Base-by-base conservation (phyloP, 768 basidiomycete species). In the Rhizopogon rudus region DNA sequence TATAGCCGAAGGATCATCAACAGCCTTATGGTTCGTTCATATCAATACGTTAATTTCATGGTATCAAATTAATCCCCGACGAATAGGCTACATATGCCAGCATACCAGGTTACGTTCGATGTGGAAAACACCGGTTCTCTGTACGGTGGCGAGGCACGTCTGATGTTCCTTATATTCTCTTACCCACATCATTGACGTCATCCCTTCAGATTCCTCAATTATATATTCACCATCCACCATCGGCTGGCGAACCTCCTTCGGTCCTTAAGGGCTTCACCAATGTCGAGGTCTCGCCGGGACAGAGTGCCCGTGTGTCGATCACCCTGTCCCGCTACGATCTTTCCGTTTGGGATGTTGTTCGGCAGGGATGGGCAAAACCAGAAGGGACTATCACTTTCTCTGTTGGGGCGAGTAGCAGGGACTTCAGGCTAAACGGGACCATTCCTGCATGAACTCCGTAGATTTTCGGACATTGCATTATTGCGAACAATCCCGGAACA, bases 331-430 rank as follows among this genome's bases (percentile, higher is more conserved):
- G 86, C 37, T 84, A 88, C 61, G 85, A 88, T 59, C 61, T 90
- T 61, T 86, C 83, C 20, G 77, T 89, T 53, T 93, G 90, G 92
- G 88, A 93, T 67, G 80, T 79, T 1, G 78, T 69, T 9, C 73
- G 75, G 25, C 91, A 93, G 67, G 83, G 86, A 3, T 93, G 92
- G 91, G 73, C 74, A 57, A 81, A 79, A 59, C 90, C 91, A 1
- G 62, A 69, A 2, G 91, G 89, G 1, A 75, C 65, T 41, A 83
- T 88, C 62, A 71, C 71, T 20, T 76, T 93, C 49, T 78, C 81
- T 5, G 71, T 91, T 40, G 88, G 88, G 16, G 77, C 80, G 56
- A 90, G 88, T 64, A 88, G 86, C 63, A 73, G 87, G 56, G 80
- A 89, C 66, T 71, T 68, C 13, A 75, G 79, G 57, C 63, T 90